phyloP scores from a whole-genome alignment of 805 yeast species.

The Candida khao-thaluensis region DNA sequence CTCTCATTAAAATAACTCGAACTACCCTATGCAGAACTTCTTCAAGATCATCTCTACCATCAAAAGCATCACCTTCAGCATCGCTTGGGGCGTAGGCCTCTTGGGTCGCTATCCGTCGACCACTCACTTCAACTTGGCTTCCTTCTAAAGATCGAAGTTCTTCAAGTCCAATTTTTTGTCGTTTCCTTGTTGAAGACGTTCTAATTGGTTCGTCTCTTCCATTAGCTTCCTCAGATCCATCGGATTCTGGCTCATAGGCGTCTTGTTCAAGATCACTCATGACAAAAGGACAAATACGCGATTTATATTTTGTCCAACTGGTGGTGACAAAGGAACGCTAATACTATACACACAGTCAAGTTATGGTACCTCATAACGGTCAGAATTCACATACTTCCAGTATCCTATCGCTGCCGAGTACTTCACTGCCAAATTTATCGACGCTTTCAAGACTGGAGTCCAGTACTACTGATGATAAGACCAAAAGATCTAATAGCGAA shows the following conservation, averaged over 20 bases:
- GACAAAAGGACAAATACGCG: too few relatives aligned
- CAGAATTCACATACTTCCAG: background rate
- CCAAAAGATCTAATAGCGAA: constrained; percentile 1
- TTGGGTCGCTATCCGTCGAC: background rate
- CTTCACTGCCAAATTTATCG: background rate
- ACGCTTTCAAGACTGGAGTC: too few relatives aligned
- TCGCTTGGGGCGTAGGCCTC: too few relatives aligned
- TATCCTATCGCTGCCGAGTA: too few relatives aligned
- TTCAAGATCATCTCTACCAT: background rate
- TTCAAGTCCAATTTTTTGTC: background rate
- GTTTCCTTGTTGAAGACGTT: background rate
- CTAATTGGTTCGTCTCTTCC: background rate
- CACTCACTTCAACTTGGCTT: background rate
- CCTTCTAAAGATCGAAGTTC: background rate
- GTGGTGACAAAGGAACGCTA: background rate
- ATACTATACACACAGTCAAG: background rate
- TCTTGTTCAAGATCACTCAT: background rate
- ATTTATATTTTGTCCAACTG: constrained; percentile 2
- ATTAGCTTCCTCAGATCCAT: too few relatives aligned
- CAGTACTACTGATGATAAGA: background rate
- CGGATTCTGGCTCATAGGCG: too few relatives aligned
- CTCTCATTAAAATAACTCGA: constrained; percentile 20
- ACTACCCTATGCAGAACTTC: constrained; percentile 13
- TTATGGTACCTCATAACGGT: constrained; percentile 3
- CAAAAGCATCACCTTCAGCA: background rate